Evolutionary conservation across 1,284 basidiomycete genomes (phyloP).

Genomic region (Porogramme epimiltina): DNA sequence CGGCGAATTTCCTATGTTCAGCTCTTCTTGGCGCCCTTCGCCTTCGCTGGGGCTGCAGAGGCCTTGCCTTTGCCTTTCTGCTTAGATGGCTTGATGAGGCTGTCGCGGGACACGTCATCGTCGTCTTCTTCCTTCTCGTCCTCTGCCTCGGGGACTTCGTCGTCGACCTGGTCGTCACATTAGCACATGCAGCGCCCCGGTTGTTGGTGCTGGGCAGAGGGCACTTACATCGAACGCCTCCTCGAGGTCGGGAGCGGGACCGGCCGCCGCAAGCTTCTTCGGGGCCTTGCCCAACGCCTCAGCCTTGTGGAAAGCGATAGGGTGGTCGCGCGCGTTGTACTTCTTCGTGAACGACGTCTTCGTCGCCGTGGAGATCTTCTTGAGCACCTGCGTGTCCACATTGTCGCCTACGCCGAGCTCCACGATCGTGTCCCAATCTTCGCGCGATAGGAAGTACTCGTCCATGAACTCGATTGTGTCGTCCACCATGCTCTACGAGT

Average conservation of each 20-base stretch:
- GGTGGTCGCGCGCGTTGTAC: slow-evolving; percentile 89
- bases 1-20: not conserved
- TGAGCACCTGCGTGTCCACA: slow-evolving; percentile 74
- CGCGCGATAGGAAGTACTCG: slow-evolving; percentile 89
- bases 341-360: slow-evolving; percentile 88
- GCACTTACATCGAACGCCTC: slow-evolving; percentile 71
- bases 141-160: slow-evolving; percentile 43
- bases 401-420: slow-evolving; percentile 89
- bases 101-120: slow-evolving; percentile 50
- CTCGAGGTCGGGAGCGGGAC: slow-evolving; percentile 83
- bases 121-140: slow-evolving; percentile 35
- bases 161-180: slow-evolving; percentile 33
- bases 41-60: slow-evolving; percentile 21
- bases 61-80: slow-evolving; percentile 35
- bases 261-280: slow-evolving; percentile 74
- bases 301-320: slow-evolving; percentile 89
- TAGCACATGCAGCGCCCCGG: too few species aligned
- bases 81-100: slow-evolving; percentile 47
- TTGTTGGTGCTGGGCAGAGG: slow-evolving; percentile 22
- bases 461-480: slow-evolving; percentile 91
- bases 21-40: slow-evolving; percentile 25
- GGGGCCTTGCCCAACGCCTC: slow-evolving; percentile 75
- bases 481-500: slow-evolving; percentile 70
- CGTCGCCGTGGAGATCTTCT: slow-evolving; percentile 81
- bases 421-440: slow-evolving; percentile 95